Base-by-base conservation (phyloP, 129 eudicot genomes). In the Centrapalus pauciflorus region DNA sequence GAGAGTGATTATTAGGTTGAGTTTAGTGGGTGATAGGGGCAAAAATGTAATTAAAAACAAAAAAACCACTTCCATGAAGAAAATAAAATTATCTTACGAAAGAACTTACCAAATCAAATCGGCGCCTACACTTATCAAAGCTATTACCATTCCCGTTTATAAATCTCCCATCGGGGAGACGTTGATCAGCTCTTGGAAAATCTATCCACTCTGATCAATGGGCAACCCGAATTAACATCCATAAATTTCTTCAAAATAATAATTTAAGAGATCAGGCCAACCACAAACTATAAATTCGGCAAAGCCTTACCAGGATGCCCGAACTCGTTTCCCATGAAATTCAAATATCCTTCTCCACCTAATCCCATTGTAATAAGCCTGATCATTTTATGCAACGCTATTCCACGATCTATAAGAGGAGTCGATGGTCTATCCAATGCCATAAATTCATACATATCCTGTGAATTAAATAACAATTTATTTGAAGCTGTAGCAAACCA, bases 361-460 rank as follows among this genome's bases (percentile, higher is more conserved):
- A 94, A 83, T 32, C 93, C 90, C 99, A 89, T 86, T 17, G 99
- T 94, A 71, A 89, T 81, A 21, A 94, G 97, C 61, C 99, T 84
- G 65, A 94, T 94, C 99, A 94, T 94, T 75, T 94, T 94, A 75
- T 94, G 99, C 63, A 94, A 72, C 61, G 99, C 99, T 67, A 94
- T 89, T 64, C 99, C 99, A 27, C 99, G 97, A 76, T 89, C 99
- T 57, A 94, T 80, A 27, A 77, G 69, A 20, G 99, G 93, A 61
- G 99, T 94, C 7, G 99, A 70, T 49, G 99, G 95, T 69, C 97
- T 80, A 76, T 94, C 95, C 78, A 94, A 41, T 13, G 99, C 95
- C 99, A 94, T 94, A 79, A 86, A 94, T 65, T 94, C 97, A 64
- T 94, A 94, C 99, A 94, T 94, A 80, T 94, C 99, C 99, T 94